Percentiles rank a stretch among this genome's conserved stretches.
These are phyloP conservation scores for Suillus spraguei DNA, from an alignment of 768 basidiomycete genomes.

Conservation along the genomic window DNA sequence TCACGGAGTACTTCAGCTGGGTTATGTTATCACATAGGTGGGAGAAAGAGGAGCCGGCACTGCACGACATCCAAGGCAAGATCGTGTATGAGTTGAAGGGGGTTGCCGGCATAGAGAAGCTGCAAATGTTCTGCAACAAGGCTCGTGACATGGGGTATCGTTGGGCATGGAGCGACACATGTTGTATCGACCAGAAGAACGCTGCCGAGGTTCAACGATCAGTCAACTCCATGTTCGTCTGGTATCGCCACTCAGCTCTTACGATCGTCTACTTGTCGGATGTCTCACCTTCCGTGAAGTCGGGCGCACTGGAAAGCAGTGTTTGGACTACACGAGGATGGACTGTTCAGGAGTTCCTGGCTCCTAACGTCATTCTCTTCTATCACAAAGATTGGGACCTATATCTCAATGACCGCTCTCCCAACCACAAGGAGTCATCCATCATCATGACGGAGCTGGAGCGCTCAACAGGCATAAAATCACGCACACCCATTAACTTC, in stretches of 20 bases:
- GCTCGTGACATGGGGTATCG: neutral
- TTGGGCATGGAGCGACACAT: neutral
- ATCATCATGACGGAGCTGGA: neutral
- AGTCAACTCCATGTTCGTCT: neutral
- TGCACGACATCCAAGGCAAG: neutral
- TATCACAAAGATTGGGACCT: neutral
- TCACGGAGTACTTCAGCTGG: neutral
- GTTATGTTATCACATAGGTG: slow-evolving; percentile 1
- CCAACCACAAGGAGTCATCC: neutral
- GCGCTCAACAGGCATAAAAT: neutral
- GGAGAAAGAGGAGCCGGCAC: neutral
- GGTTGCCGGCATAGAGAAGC: neutral
- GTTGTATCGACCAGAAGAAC: slow-evolving; percentile 1
- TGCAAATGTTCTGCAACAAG: neutral
- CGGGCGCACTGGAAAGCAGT: neutral
- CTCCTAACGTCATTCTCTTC: neutral
- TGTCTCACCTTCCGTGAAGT: neutral
- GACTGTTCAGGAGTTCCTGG: neutral
- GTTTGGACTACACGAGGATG: neutral
- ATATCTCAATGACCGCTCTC: neutral
- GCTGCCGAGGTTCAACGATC: neutral
- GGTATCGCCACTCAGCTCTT: neutral
- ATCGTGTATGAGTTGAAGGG: neutral
- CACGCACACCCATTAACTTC: neutral
- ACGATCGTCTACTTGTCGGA: neutral